Evolutionary conservation across 139 green algal species (phyloP), one percentile per base, ranked within the genome.

Genomic region (Spirogloea muscicola): DNA sequence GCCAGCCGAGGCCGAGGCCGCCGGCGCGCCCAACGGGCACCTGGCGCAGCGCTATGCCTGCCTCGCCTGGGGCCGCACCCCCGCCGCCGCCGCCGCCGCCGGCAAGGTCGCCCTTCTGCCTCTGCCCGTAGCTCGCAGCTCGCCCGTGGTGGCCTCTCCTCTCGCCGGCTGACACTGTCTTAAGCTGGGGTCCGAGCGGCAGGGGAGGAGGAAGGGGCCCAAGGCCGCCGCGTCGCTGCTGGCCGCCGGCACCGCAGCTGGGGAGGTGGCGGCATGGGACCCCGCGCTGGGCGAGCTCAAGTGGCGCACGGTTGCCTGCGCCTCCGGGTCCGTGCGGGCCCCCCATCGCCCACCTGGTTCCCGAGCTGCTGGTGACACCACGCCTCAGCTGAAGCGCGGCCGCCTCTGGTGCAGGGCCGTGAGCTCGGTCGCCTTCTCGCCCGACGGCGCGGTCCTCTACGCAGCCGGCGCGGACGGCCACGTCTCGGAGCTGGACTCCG

Each of bases 221-320:
- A 52, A 49, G 38, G 31, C 25, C n/a, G 69, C 6, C 10, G 16
- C 21, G 52, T 21, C 4, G 5, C 68, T 76, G 3, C 18, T 84
- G 1, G 63, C 63, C 18, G 76, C 86, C 34, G 88, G 87, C 36
- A 89, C 74, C 25, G 74, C 68, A 9, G 58, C 74, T 27, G 88
- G 88, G 18, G 78, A 85, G 34, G 82, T 92, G 2, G 80, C 83
- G 55, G 65, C 77, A 1, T 91, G 82, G 43, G 81, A 89, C 27
- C 69, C 80, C 0, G 76, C 85, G 44, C 59, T 85, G 0, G 85
- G 84, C 0, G 80, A 89, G 27, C 58, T 87, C 5, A 68, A 71
- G 31, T 92, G 88, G 88, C 59, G 75, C 3, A 40, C 63, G 1
- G 31, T 34, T 1, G 64, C 65, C 37, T 84, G 64, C 61, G 81